Percentiles rank a stretch among this genome's conserved stretches.
phyloP scores from a whole-genome alignment of 805 yeast genomes.

The Zygosaccharomyces rouxii region DNA sequence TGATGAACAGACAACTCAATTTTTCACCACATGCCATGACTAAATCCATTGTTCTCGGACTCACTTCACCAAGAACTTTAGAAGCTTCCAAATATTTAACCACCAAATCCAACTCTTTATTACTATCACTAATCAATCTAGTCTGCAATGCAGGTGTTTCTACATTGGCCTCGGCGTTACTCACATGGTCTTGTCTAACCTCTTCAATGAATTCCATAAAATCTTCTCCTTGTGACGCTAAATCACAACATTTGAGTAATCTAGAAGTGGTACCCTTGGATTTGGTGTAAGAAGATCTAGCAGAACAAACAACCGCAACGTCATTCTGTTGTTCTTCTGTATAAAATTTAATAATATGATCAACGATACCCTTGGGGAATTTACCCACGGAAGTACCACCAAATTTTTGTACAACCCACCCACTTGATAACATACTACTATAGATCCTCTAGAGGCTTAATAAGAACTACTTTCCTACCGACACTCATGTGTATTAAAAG shows the following conservation, averaged over 20 bases:
- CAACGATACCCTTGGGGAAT: constrained; percentile 79
- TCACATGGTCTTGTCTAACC: constrained; percentile 72
- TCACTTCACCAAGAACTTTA: constrained; percentile 85
- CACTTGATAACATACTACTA: constrained; percentile 20
- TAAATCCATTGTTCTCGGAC: constrained; percentile 80
- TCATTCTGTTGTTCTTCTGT: constrained; percentile 44
- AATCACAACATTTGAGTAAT: constrained; percentile 76
- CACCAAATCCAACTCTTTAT: constrained; percentile 62
- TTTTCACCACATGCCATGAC: constrained; percentile 94
- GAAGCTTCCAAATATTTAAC: constrained; percentile 77
- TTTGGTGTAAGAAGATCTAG: constrained; percentile 86
- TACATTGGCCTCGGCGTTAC: constrained; percentile 61
- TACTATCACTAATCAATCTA: constrained; percentile 55
- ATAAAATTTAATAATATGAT: constrained; percentile 72
- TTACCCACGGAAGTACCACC: constrained; percentile 98
- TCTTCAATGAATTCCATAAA: constrained; percentile 56
- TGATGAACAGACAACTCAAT: constrained; percentile 83
- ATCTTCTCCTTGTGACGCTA: constrained; percentile 57
- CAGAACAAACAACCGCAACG: constrained; percentile 94
- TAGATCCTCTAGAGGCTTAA: constrained; percentile 1
- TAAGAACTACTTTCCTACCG: neutral
- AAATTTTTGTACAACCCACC: constrained; percentile 86
- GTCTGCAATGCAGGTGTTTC: constrained; percentile 42
- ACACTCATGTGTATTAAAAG: neutral
- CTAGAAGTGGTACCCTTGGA: constrained; percentile 95